A percentile compares a stretch with the other conserved stretches of the same genome.
Evolutionary conservation across 768 basidiomycete species (phyloP).

Genomic region (Tricholoma hemisulphureum): DNA sequence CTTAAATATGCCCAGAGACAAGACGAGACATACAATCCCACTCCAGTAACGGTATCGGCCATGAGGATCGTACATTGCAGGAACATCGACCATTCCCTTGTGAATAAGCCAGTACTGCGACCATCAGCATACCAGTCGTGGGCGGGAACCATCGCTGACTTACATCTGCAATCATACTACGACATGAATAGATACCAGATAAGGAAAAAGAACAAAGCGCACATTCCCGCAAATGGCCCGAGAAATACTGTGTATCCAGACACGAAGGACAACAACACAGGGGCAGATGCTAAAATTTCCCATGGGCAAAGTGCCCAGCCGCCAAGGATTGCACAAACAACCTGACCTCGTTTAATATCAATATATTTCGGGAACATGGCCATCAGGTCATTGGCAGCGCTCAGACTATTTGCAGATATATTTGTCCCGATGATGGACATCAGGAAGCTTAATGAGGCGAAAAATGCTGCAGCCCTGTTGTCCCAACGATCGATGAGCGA

Average conservation of each 20-base stretch:
- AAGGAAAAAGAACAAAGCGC: conserved; percentile 25
- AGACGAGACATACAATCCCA: conserved; percentile 57
- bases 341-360: conserved; percentile 77
- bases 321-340: conserved; percentile 77
- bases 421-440: conserved; percentile 72
- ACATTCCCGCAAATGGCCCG: conserved; percentile 82
- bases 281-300: conserved; percentile 73
- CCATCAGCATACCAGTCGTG: not conserved
- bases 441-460: conserved; percentile 71
- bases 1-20: not conserved
- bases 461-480: conserved; percentile 84
- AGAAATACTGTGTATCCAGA: conserved; percentile 84
- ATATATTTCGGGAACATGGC: conserved; percentile 75
- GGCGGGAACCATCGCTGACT: conserved; percentile 12
- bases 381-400: conserved; percentile 83
- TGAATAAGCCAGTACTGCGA: conserved; percentile 78
- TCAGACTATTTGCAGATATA: conserved; percentile 72
- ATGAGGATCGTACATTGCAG: conserved; percentile 77
- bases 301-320: conserved; percentile 87
- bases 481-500: conserved; percentile 77
- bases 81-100: conserved; percentile 69
- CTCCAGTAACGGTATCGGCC: conserved; percentile 77
- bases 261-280: conserved; percentile 76
- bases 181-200: not conserved
- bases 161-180: conserved; percentile 49